Evolutionary conservation across 139 green algal species (phyloP).

Genomic region (Tetratostichococcus sp.): DNA sequence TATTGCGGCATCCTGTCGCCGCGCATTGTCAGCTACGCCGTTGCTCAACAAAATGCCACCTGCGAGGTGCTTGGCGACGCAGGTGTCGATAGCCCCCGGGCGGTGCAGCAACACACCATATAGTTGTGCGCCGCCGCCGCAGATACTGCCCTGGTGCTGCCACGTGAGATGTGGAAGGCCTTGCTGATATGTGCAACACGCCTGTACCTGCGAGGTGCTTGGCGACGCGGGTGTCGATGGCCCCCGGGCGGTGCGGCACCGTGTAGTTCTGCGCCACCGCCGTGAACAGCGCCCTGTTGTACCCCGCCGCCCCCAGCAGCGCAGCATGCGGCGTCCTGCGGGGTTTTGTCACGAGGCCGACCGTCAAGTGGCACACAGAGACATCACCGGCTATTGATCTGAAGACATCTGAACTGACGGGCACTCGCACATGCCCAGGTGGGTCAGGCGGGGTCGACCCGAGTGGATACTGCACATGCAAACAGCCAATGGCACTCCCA

Average conservation of each 20-base stretch:
- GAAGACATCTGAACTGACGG: too few species aligned
- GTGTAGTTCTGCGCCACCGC: constrained; percentile 77
- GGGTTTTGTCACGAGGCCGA: too few species aligned
- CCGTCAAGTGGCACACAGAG: too few species aligned
- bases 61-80: constrained; percentile 53
- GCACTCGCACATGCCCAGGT: too few species aligned
- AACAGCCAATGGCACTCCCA: too few species aligned
- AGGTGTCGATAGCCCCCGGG: constrained; percentile 52
- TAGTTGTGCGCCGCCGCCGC: constrained; percentile 32
- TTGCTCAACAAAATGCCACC: background rate
- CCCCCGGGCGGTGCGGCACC: constrained; percentile 69
- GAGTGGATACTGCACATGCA: too few species aligned
- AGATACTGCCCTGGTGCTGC: too few species aligned
- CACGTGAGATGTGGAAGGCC: too few species aligned
- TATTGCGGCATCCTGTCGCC: background rate
- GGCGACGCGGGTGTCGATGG: constrained; percentile 62
- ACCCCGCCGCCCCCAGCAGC: constrained; percentile 70
- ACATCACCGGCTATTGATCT: too few species aligned
- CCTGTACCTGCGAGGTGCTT: too few species aligned
- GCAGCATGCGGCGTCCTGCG: constrained; percentile 53
- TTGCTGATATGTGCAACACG: too few species aligned
- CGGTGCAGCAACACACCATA: constrained; percentile 59
- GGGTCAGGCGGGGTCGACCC: too few species aligned
- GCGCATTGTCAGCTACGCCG: background rate
- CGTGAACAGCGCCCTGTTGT: constrained; percentile 64